Conservation (phyloP, 148 eudicot genomes). For the Pouteria glomerata region DNA sequence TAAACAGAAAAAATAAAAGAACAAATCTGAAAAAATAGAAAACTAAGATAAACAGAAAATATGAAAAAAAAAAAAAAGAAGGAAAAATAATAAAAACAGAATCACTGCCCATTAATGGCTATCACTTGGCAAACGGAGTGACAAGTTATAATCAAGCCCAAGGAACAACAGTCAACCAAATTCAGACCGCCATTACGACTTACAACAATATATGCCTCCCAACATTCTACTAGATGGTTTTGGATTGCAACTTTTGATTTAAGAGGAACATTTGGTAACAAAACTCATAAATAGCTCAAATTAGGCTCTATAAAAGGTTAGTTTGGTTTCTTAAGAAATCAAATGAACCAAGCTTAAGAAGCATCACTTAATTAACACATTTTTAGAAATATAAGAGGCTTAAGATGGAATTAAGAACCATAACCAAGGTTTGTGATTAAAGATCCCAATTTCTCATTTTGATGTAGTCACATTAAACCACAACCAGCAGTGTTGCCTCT, state of each 20-base stretch:
- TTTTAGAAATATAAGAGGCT: not conserved
- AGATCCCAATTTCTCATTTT: not conserved
- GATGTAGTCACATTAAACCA: not conserved
- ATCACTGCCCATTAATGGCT: not conserved
- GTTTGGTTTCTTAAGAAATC: not conserved
- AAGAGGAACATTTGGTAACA: not conserved
- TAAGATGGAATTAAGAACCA: not conserved
- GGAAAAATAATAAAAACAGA: not conserved
- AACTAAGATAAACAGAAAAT: no score
- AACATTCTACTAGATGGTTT: not conserved
- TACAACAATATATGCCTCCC: not conserved
- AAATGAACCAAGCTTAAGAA: not conserved
- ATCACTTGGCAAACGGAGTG: not conserved
- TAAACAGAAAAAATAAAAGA: not conserved
- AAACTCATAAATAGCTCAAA: conserved; percentile 1
- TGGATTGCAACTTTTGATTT: not conserved
- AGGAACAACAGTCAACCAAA: not conserved
- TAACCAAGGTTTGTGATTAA: not conserved
- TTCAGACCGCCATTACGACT: not conserved
- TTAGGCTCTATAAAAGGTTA: not conserved
- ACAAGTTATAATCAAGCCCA: not conserved
- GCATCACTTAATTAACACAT: not conserved
- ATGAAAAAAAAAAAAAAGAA: not conserved
- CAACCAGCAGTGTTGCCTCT: not conserved
- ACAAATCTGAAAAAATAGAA: not conserved